Base-by-base conservation (phyloP, 495 filamentous ascomycete genomes). In the Aspergillus sclerotiicarbonarius region DNA sequence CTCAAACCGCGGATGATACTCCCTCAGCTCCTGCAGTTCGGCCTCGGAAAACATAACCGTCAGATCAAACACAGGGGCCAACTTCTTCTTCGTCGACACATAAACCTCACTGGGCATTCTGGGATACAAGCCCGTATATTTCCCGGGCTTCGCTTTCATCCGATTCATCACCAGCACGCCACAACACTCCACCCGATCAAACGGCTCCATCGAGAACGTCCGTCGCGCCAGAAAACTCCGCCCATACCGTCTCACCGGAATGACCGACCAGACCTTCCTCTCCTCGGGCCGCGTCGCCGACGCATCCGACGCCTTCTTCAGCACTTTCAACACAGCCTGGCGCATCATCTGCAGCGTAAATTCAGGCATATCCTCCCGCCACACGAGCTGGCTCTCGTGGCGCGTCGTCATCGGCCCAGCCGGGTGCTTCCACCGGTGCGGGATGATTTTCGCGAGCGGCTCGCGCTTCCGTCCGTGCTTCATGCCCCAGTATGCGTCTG, bases 361-460 rank as follows among this genome's bases (percentile, higher is more conserved):
- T 0, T 69, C 67, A n/a, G 80, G 78, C 86, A 91, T 91, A 62
- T 92, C 87, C 33, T 74, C 39, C 15, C 87, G 81, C 87, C 88
- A 93, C 4, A 81, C 63, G 13, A 82, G 33, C 6, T 68, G 56
- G 10, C 60, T 56, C 15, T 72, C 55, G 10, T 76, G 65, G 1
- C 54, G 46, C 8, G 55, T 5, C 10, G 59, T 68, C 35, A 72
- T 43, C 31, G 75, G 67, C 0, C 69, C 70, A 6, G 65, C 20
- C 45, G 72, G 72, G 53, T 73, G 41, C 56, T 68, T 72, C 73
- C 72, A 78, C 50, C 73, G 66, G 53, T 66, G 60, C 6, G 76
- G 72, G 32, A 76, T 8, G 18, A 79, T 3, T 20, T 58, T 53
- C 16, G 51, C 20, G 30, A 76, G 0, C 59, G 50, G 1, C 54